Evolutionary conservation across 2,329 filamentous ascomycete genomes (phyloP).

Genomic region (Thermoascus crustaceus): DNA sequence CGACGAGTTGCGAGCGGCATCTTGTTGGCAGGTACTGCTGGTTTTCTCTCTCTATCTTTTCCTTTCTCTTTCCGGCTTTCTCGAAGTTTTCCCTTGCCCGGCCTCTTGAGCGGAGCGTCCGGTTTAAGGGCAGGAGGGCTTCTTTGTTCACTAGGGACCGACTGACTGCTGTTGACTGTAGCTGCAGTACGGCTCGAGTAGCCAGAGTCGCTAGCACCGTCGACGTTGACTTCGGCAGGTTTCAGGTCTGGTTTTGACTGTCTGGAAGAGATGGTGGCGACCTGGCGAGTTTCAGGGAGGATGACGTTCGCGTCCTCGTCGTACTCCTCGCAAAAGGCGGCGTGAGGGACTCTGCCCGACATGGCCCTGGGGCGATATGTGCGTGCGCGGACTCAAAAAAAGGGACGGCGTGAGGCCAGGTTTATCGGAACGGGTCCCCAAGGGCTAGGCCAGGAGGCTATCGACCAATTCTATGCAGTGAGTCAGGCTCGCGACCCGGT

Average conservation of each 20-base stretch:
- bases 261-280: slow-evolving; percentile 45
- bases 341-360: slow-evolving; percentile 31
- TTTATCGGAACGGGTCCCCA: background rate
- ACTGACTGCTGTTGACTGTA: slow-evolving; percentile 46
- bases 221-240: slow-evolving; percentile 31
- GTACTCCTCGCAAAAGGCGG: slow-evolving; percentile 42
- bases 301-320: slow-evolving; percentile 38
- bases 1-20: slow-evolving; percentile 28
- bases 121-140: slow-evolving; percentile 30
- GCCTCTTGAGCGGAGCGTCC: slow-evolving; percentile 25
- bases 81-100: slow-evolving; percentile 19
- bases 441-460: background rate
- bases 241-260: slow-evolving; percentile 37
- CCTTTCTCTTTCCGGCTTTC: slow-evolving; percentile 26
- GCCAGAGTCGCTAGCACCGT: slow-evolving; percentile 52
- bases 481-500: background rate
- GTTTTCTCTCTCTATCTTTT: slow-evolving; percentile 20
- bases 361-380: slow-evolving; percentile 18
- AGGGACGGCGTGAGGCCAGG: background rate
- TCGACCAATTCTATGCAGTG: background rate
- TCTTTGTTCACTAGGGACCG: slow-evolving; percentile 37
- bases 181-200: slow-evolving; percentile 53
- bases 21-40: slow-evolving; percentile 22
- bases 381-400: slow-evolving; percentile 4
- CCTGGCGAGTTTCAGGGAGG: slow-evolving; percentile 40